Conservation (phyloP, 202 grass and related monocot genomes). For the Zoysia matrella region DNA sequence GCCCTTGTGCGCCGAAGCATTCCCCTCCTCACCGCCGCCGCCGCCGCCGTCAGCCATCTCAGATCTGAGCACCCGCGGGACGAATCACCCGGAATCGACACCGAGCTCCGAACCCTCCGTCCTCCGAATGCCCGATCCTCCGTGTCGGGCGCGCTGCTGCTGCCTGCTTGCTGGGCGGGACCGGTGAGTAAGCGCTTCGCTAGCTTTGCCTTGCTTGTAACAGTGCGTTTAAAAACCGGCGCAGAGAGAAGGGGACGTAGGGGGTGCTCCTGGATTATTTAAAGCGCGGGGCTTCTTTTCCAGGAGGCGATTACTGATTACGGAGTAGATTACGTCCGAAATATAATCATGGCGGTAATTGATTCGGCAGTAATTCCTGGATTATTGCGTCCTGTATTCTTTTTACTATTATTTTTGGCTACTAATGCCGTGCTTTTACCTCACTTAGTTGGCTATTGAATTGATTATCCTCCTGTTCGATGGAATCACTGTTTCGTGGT, state of each 20-base stretch:
- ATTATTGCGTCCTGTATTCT: background rate
- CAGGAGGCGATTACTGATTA: background rate
- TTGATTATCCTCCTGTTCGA: background rate
- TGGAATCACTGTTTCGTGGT: conserved; percentile 18
- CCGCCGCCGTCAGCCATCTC: conserved; percentile 66
- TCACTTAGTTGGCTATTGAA: background rate
- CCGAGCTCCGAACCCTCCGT: conserved; percentile 4
- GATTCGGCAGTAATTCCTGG: background rate
- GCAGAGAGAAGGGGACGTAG: no score
- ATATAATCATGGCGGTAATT: conserved; percentile 34
- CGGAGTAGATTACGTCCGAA: conserved; percentile 29
- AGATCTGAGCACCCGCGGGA: conserved; percentile 58
- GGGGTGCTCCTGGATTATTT: conserved; percentile 22
- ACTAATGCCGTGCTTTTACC: no score
- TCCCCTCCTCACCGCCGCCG: conserved; percentile 48
- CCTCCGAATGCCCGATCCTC: conserved; percentile 43
- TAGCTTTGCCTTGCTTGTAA: conserved; percentile 49
- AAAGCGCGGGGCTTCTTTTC: conserved; percentile 33
- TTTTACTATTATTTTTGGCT: background rate
- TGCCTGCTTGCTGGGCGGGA: conserved; percentile 2
- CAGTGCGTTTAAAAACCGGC: conserved; percentile 49
- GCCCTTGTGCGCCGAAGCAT: conserved; percentile 60
- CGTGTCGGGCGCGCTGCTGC: conserved; percentile 15
- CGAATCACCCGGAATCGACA: conserved; percentile 17
- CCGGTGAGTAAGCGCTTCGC: conserved; percentile 9